Evolutionary conservation across 768 basidiomycete species (phyloP).

Genomic region (Sporobolomyces phaffii): DNA sequence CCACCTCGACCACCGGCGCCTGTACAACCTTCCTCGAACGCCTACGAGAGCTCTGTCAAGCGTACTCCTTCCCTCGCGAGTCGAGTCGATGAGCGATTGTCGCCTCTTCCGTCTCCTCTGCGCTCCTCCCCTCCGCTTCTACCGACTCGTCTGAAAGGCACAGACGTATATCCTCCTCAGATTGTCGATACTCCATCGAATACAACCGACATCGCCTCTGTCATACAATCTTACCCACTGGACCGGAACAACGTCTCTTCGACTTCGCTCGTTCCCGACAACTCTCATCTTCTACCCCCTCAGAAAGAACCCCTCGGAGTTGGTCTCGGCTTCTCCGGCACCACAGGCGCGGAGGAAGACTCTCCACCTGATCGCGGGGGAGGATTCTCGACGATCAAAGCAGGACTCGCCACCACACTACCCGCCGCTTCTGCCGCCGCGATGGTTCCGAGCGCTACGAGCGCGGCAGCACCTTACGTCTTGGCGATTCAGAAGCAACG

Average conservation of each 20-base stretch:
- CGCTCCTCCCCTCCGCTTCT: background rate
- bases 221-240: background rate
- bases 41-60: conserved; percentile 1
- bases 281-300: conserved; percentile 52
- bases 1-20: conserved; percentile 38
- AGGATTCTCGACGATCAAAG: conserved; percentile 9
- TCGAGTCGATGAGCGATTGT: conserved; percentile 19
- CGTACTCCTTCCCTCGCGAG: conserved; percentile 19
- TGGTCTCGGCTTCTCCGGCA: conserved; percentile 10
- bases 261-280: conserved; percentile 58
- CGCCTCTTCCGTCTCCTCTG: conserved; percentile 33
- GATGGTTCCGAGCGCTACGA: background rate
- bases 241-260: conserved; percentile 43
- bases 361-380: background rate
- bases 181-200: no score
- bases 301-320: background rate
- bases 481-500: conserved; percentile 45
- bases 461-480: conserved; percentile 47
- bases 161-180: conserved; percentile 12
- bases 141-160: conserved; percentile 2
- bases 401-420: background rate
- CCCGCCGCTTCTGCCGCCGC: conserved; percentile 6
- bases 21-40: conserved; percentile 41
- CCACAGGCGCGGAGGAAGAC: background rate
- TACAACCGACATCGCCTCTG: background rate